Base-by-base conservation (phyloP, 23 red algal species). In the Pyropia yezoensis region DNA sequence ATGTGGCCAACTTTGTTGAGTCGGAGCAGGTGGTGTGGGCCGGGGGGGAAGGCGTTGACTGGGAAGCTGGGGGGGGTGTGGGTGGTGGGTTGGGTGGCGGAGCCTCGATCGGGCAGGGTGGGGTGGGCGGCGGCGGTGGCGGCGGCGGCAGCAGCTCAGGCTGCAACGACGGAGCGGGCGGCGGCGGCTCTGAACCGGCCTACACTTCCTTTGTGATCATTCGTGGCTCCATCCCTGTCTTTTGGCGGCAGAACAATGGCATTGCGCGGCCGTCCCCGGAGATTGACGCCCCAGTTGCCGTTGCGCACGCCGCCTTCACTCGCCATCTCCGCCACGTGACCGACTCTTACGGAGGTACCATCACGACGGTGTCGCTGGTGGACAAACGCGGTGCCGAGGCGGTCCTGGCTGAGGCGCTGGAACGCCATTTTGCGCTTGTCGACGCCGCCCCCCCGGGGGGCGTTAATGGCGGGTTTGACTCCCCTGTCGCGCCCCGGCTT, bases 1-100 rank as follows among this genome's bases (percentile, higher is more conserved):
- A 96, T 74, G 91, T 96, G 49, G 91, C 91, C 54, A 96, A 96
- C 53, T 96, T 96, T 85, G 91, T 96, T 4, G 91, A 96, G 66
- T 89, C 83, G 14, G 91, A 96, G 74, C 91, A 96, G 50, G 29
- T 96, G 25, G 78, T 86, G 19, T 96, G 78, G 88, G 55, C 39
- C 24, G 61, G 74, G 21, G 77, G 71, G 12, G 39, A 47, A 47
- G 39, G 39, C 0, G 39, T 47, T 8, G 39, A 47, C 7, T 13
- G 39, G 39, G 39, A 47, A 3, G 4, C 39, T 47, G 7, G 39
- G 39, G 39, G 39, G 39, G 39, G 30, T 2, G 30, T 2, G 30
- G 30, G 7, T 3, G 39, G 39, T 33, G 39, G 39, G 3, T 47
- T 47, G 39, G 39, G 39, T 47, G 39, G 39, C 39, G 39, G 39